Base-by-base conservation (phyloP, 306 rosid genomes). In the Psophocarpus tetragonolobus region DNA sequence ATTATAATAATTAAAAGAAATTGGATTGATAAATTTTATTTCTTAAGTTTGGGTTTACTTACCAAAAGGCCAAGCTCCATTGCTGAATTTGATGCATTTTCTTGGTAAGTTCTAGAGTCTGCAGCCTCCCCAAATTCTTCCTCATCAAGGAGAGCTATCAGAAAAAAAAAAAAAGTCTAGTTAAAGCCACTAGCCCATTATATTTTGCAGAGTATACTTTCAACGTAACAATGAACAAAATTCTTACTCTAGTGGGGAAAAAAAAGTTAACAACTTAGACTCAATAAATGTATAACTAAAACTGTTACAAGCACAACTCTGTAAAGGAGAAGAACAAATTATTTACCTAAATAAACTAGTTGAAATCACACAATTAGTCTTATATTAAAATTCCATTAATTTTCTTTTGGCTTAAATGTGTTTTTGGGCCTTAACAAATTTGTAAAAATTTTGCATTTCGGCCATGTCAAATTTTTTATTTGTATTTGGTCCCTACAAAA, bases 11-110 rank as follows among this genome's bases (percentile, higher is more conserved):
- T 78, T 60, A 51, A 80, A 32, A 47, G 18, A 42, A 77, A 29
- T 39, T 74, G 69, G 73, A 56, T 60, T n/a, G 4, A 45, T 2
- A 73, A 15, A 56, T 21, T 30, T 35, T 48, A 77, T 27, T 29
- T 70, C 48, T 24, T 39, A 26, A 44, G 10, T 42, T 18, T 77
- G 38, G 48, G 67, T 36, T 48, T 67, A 83, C 88, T 75, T 72
- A 92, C 97, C 91, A 81, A 66, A 80, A 92, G 84, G 76, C 84
- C 97, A 78, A 95, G 97, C 75, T 89, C 93, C 57, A 1, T 11
- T 27, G 97, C 90, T 4, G 87, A 53, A 71, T 76, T 80, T 18
- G 73, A 73, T 33, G 77, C 64, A 36, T 63, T 84, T 88, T 95
- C 99, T 65, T 90, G 79, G 9, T 89, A 89, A 53, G 67, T 35